Evolutionary conservation across 2,329 filamentous ascomycete genomes (phyloP), one percentile per base, ranked within the genome.

Genomic region (Exophiala calicioides): DNA sequence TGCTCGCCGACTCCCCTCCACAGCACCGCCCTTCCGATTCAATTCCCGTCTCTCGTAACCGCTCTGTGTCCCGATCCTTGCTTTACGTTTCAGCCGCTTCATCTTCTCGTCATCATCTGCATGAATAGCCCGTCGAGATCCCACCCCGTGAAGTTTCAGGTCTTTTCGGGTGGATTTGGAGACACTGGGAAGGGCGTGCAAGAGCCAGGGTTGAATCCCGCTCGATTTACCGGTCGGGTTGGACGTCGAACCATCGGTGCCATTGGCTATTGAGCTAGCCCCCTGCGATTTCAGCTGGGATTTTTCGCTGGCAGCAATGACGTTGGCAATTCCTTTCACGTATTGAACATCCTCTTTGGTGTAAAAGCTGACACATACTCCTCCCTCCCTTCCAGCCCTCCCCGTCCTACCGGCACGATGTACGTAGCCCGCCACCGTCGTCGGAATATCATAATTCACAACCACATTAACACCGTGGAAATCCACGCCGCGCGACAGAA

Each of bases 381-480:
- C 93, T 15, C 90, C 90, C 60, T 87, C 82, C 18, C 90, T 80
- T 0, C 93, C 93, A 0, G 90, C 93, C 16, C 93, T 80, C 0
- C 91, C 93, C 0, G 93, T 97, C 35, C 93, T 81, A 0, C 93
- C 93, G 0, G 93, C 90, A 8, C 93, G 87, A 69, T 98, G 93
- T 5, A 98, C 86, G 63, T 98, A 98, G 1, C 82, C 83, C 0
- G 90, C 91, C 4, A 86, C 86, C 0, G 87, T 90, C n/a, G 85
- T 88, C 0, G 93, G 93, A 6, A 96, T 89, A 66, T 98, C 93
- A 70, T 96, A 98, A 69, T 97, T 98, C 40, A 98, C 87, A 0
- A 98, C 90, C 34, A 90, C 90, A 61, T 96, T 96, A 54, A 98
- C 84, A 38, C 93, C 93, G 6, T 87, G 83, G 71, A 98, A 96